Conservation (phyloP, 495 filamentous ascomycete species). For the Parathielavia hyrcaniae region DNA sequence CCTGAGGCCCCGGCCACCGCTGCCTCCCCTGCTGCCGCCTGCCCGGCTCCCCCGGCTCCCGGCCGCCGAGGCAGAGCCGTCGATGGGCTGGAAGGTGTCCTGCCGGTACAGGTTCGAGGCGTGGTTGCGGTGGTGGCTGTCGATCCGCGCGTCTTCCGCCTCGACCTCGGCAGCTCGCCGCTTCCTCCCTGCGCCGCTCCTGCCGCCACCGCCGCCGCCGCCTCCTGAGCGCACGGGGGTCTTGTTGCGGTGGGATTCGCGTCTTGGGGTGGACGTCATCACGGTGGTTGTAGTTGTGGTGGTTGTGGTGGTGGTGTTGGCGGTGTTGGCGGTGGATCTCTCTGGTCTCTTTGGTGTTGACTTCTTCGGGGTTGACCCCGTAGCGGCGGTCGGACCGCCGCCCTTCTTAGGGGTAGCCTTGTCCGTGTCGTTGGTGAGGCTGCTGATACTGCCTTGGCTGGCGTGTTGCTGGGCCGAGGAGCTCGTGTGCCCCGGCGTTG, state of each 20-base stretch:
- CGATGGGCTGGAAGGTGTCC: slow-evolving; percentile 21
- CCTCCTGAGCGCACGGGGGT: background rate
- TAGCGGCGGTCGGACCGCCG: background rate
- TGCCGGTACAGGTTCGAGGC: slow-evolving; percentile 9
- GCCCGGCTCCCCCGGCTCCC: background rate
- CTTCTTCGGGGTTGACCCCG: background rate
- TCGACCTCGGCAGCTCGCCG: slow-evolving; percentile 20
- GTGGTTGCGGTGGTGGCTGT: background rate
- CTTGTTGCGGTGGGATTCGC: background rate
- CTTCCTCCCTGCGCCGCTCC: slow-evolving; percentile 10
- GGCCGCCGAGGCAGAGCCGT: slow-evolving; percentile 3
- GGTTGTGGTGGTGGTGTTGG: too few relatives aligned
- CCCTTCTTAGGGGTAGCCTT: slow-evolving; percentile 7
- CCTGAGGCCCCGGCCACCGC: background rate
- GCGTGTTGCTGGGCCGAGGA: background rate
- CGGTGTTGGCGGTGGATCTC: too few relatives aligned
- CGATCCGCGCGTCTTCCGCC: background rate
- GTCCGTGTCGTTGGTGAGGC: slow-evolving; percentile 10
- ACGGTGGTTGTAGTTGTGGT: too few relatives aligned
- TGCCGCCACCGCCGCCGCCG: background rate
- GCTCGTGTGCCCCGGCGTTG: background rate
- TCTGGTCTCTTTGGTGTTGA: slow-evolving; percentile 5
- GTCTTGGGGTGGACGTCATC: background rate
- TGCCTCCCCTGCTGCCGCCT: too few relatives aligned
- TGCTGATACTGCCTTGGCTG: slow-evolving; percentile 6